These are phyloP conservation scores for Malania oleifera DNA, from an alignment of 164 flowering plant species.

Conservation along the genomic window DNA sequence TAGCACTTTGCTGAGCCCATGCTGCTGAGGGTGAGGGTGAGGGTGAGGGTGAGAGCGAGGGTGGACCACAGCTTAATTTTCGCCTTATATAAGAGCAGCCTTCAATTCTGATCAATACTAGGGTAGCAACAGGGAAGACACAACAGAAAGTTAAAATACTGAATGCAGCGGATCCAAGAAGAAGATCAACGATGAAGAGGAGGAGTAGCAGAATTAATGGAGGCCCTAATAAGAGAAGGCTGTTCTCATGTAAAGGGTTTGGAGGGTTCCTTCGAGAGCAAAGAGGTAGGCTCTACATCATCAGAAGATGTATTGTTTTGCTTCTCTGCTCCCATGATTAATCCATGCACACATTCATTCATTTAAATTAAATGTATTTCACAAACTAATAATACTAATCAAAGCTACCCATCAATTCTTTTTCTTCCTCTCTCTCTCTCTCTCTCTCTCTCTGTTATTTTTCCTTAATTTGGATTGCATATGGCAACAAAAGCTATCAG, in stretches of 20 bases:
- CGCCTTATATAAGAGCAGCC: constrained; percentile 12
- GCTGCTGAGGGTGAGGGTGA: too few species aligned
- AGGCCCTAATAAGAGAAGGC: constrained; percentile 29
- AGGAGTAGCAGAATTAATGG: constrained; percentile 15
- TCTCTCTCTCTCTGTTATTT: too few species aligned
- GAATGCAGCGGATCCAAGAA: background rate
- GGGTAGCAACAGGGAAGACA: background rate
- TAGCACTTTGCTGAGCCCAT: constrained; percentile 9
- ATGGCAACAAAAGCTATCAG: too few species aligned
- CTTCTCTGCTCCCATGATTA: constrained; percentile 56
- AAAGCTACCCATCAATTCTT: too few species aligned
- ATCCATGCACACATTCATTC: background rate
- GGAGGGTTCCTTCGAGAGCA: constrained; percentile 32
- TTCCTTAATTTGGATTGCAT: too few species aligned
- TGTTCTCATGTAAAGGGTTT: constrained; percentile 27
- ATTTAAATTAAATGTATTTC: too few species aligned
- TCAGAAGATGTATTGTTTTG: constrained; percentile 51
- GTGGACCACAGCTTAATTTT: constrained; percentile 15
- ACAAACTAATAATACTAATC: too few species aligned
- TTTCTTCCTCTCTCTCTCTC: too few species aligned
- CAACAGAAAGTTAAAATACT: background rate
- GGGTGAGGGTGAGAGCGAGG: too few species aligned
- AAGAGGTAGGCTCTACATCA: constrained; percentile 47
- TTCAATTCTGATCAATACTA: constrained; percentile 2
- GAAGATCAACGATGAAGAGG: constrained; percentile 26